Conservation (phyloP, 75 land plant species). For the Chamaecyparis obtusa region DNA sequence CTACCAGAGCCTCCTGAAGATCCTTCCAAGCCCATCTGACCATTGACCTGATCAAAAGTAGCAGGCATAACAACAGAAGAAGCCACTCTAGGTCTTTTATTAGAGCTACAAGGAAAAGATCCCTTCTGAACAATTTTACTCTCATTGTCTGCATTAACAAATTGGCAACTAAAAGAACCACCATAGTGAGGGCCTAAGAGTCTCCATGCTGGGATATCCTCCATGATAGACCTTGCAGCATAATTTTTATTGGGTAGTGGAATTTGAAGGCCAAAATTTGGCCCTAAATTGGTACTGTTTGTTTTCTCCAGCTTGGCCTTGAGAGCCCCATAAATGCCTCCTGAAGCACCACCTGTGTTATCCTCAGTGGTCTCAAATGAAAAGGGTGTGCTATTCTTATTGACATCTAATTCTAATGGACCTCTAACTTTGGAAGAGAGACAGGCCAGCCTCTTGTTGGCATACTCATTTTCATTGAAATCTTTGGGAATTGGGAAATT, state of each 20-base stretch:
- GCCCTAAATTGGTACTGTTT: neutral
- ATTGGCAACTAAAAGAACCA: neutral
- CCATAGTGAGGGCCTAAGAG: neutral
- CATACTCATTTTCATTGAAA: neutral
- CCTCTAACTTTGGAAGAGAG: neutral
- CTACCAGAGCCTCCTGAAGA: neutral
- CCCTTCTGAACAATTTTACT: neutral
- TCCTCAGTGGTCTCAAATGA: neutral
- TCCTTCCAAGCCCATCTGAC: neutral
- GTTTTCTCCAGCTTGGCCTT: neutral
- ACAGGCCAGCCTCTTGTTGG: neutral
- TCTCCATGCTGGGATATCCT: neutral
- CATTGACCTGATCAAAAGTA: neutral
- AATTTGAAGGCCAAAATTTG: no score
- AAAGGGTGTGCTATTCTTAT: neutral
- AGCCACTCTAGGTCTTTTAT: neutral
- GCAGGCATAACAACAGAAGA: neutral
- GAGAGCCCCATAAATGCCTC: neutral
- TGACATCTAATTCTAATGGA: neutral
- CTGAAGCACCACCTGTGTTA: neutral
- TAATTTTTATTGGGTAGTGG: no score
- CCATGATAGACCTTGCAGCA: neutral
- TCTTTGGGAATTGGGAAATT: constrained; percentile 24
- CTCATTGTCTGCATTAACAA: neutral
- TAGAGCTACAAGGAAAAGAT: neutral